A percentile compares a stretch with the other conserved stretches of the same genome.
Evolutionary conservation across 495 filamentous ascomycete species (phyloP).

Genomic region (Annulohypoxylon moriforme): DNA sequence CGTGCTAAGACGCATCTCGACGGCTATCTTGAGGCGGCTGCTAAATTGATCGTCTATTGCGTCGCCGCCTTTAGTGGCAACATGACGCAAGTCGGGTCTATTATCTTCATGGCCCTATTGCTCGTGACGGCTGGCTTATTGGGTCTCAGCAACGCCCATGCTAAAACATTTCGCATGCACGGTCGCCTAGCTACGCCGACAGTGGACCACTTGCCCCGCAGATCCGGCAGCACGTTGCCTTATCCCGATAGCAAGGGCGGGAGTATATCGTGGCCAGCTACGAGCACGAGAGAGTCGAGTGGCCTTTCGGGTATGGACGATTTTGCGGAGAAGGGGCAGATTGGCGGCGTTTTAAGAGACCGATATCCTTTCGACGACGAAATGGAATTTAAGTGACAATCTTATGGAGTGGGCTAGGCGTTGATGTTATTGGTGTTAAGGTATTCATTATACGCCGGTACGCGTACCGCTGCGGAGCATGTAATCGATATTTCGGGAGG

Average conservation of each 20-base stretch:
- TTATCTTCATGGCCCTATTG: slow-evolving; percentile 62
- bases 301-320: slow-evolving; percentile 43
- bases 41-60: slow-evolving; percentile 67
- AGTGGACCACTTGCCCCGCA: slow-evolving; percentile 32
- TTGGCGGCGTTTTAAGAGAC: slow-evolving; percentile 36
- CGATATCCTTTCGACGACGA: slow-evolving; percentile 40
- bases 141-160: slow-evolving; percentile 62
- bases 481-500: not conserved
- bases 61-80: slow-evolving; percentile 65
- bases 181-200: slow-evolving; percentile 53
- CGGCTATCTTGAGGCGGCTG: slow-evolving; percentile 56
- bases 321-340: slow-evolving; percentile 48
- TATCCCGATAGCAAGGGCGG: slow-evolving; percentile 37
- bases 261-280: slow-evolving; percentile 43
- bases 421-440: not conserved
- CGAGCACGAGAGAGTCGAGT: slow-evolving; percentile 32
- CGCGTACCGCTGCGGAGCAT: not conserved
- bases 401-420: not conserved
- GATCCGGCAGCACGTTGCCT: slow-evolving; percentile 25
- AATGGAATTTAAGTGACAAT: slow-evolving; percentile 35
- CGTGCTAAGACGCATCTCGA: slow-evolving; percentile 62
- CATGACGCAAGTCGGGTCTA: slow-evolving; percentile 57
- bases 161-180: slow-evolving; percentile 55
- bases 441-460: not conserved
- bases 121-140: slow-evolving; percentile 62